Conservation (phyloP, 176 grass and related monocot species). For the Hordeum vulgare region MorexV3_pseudomolecules_assembly NC_058518.1:14665857-14666356, state of each 20-base stretch:
- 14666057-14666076: background rate
- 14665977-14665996: background rate
- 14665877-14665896: slow-evolving; percentile 3
- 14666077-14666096: no score
- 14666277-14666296: no score
- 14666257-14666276: no score
- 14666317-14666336: background rate
- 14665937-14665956: background rate
- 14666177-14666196: no score
- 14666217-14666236: no score
- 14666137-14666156: background rate
- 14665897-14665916: background rate
- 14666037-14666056: background rate
- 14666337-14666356: background rate
- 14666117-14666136: background rate
- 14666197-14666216: no score
- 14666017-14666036: background rate
- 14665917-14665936: background rate
- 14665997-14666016: background rate
- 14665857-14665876: slow-evolving; percentile 40
- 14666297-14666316: background rate
- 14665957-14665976: background rate
- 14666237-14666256: no score
- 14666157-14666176: no score
- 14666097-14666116: no score